Evolutionary conservation across 2,329 filamentous ascomycete species (phyloP).

Genomic region (Pseudopyricularia javanii): DNA sequence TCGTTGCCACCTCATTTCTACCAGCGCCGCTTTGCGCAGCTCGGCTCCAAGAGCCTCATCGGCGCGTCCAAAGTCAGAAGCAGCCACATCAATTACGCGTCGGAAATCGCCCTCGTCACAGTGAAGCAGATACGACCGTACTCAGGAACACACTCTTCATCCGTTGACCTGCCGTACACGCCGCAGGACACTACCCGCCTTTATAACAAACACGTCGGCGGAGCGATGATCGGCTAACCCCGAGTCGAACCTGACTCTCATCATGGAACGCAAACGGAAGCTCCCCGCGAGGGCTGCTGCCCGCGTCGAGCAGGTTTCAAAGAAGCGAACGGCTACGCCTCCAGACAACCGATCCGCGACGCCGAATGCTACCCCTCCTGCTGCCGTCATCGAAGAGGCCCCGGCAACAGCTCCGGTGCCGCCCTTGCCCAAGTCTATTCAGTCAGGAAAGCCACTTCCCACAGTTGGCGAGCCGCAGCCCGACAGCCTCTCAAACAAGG

Average conservation of each 20-base stretch:
- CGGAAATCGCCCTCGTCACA: background rate
- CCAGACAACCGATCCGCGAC: slow-evolving; percentile 37
- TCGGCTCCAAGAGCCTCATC: background rate
- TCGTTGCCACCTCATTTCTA: too few relatives aligned
- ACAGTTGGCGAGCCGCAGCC: slow-evolving; percentile 57
- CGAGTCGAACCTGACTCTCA: slow-evolving; percentile 5
- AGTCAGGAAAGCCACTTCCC: slow-evolving; percentile 56
- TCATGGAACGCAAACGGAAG: slow-evolving; percentile 56
- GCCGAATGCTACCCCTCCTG: slow-evolving; percentile 21
- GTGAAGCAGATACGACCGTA: background rate
- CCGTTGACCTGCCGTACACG: background rate
- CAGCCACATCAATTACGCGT: background rate
- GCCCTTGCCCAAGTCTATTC: slow-evolving; percentile 49
- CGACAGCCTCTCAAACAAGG: slow-evolving; percentile 45
- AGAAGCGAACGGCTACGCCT: slow-evolving; percentile 46
- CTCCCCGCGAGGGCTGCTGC: slow-evolving; percentile 49
- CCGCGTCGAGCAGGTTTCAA: slow-evolving; percentile 45
- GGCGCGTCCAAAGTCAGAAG: background rate
- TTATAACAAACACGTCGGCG: background rate
- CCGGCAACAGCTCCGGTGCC: slow-evolving; percentile 15
- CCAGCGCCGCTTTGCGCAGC: too few relatives aligned
- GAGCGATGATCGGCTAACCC: slow-evolving; percentile 9
- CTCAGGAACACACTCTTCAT: background rate
- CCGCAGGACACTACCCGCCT: background rate
- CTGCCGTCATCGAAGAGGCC: slow-evolving; percentile 19